Conservation (phyloP, 2,329 filamentous ascomycete genomes). For the Colletotrichum liaoningense region DNA sequence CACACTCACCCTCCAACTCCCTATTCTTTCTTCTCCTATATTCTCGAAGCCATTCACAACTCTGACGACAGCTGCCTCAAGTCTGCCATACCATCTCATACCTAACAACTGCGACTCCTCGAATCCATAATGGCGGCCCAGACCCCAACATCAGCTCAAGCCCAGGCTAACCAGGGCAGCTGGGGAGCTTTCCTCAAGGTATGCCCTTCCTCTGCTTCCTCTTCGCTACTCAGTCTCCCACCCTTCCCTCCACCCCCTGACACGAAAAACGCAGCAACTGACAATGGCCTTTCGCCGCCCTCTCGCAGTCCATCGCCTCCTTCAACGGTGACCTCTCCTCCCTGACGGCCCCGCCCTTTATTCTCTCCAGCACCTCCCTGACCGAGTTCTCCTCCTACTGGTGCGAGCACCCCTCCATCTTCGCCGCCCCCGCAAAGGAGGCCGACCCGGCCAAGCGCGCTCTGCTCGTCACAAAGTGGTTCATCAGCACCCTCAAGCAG, state of each 20-base stretch:
- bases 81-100: not conserved
- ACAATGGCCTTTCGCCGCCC: not conserved
- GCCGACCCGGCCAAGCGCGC: conserved; percentile 84
- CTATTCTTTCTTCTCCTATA: not conserved
- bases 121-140: conserved; percentile 11
- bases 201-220: not conserved
- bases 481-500: conserved; percentile 91
- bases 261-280: not conserved
- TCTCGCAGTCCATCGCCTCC: conserved; percentile 74
- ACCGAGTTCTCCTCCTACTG: conserved; percentile 87
- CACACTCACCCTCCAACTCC: not conserved
- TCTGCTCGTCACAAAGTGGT: conserved; percentile 94
- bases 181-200: conserved; percentile 35
- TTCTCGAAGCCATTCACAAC: not conserved
- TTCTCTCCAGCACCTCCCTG: conserved; percentile 81
- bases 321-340: conserved; percentile 87
- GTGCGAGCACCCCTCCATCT: conserved; percentile 81
- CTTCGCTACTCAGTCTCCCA: not conserved
- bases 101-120: not conserved
- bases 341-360: conserved; percentile 84
- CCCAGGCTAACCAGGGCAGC: conserved; percentile 23
- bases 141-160: conserved; percentile 23
- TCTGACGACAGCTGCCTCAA: not conserved
- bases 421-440: conserved; percentile 85
- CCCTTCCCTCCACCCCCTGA: not conserved